These are phyloP conservation scores for Ophiostoma tasmaniense DNA, from an alignment of 2,329 filamentous ascomycete species.

Conservation along the genomic window DNA sequence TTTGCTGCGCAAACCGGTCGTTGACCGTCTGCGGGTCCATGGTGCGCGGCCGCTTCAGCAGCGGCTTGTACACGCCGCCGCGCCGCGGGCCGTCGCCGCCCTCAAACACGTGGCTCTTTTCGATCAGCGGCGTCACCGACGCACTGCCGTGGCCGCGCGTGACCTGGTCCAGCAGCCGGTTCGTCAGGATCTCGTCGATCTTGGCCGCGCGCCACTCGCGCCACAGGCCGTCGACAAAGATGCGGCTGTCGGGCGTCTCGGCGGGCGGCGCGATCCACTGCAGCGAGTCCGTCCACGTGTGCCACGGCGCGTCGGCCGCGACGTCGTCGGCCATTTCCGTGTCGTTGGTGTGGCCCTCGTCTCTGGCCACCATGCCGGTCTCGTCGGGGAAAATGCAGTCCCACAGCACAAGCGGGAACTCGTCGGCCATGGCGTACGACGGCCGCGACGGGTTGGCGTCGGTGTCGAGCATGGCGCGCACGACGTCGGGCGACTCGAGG, in stretches of 20 bases:
- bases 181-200: slow-evolving; percentile 81
- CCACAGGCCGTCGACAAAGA: slow-evolving; percentile 72
- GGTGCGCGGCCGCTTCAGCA: slow-evolving; percentile 43
- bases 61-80: slow-evolving; percentile 45
- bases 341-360: neutral
- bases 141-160: slow-evolving; percentile 29
- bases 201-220: slow-evolving; percentile 72
- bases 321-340: neutral
- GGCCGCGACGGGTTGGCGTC: slow-evolving; percentile 64
- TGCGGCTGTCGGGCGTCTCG: slow-evolving; percentile 42
- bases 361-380: neutral
- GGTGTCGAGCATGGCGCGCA: slow-evolving; percentile 68
- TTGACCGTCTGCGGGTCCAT: slow-evolving; percentile 48
- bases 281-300: slow-evolving; percentile 48
- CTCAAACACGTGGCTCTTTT: slow-evolving; percentile 40
- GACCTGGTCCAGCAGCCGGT: slow-evolving; percentile 59
- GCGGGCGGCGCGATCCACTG: slow-evolving; percentile 76
- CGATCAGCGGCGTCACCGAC: slow-evolving; percentile 29
- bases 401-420: slow-evolving; percentile 88
- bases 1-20: slow-evolving; percentile 52
- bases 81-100: slow-evolving; percentile 45
- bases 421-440: slow-evolving; percentile 81
- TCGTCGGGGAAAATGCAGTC: slow-evolving; percentile 76
- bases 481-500: slow-evolving; percentile 64
- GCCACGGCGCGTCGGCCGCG: neutral